phyloP scores from a whole-genome alignment of 1,284 basidiomycete species.

The Ganoderma leucocontextum region DNA sequence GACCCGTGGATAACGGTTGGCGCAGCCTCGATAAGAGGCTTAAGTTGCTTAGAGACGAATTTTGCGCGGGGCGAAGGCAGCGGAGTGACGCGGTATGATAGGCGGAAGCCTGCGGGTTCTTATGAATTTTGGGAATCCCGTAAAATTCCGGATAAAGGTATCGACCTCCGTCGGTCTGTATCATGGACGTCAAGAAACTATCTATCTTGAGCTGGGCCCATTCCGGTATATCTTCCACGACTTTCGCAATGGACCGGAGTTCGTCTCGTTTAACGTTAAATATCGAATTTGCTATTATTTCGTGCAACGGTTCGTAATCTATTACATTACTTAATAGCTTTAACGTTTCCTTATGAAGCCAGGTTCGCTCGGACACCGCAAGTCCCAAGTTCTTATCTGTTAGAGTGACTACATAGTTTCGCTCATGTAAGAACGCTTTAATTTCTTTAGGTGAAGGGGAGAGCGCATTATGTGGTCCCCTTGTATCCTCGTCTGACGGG shows the following conservation, averaged over 20 bases:
- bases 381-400: not conserved
- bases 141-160: not conserved
- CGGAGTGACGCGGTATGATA: no score
- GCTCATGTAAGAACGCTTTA: not conserved
- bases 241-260: not conserved
- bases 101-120: no score
- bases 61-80: no score
- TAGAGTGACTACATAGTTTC: not conserved
- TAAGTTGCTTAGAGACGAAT: no score
- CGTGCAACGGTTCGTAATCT: not conserved
- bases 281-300: not conserved
- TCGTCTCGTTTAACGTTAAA: not conserved
- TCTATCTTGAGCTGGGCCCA: not conserved
- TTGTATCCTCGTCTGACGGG: not conserved
- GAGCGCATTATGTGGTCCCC: not conserved
- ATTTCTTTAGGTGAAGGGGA: not conserved
- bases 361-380: not conserved
- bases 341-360: not conserved
- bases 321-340: not conserved
- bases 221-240: not conserved
- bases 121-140: no score
- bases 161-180: no score
- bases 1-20: no score
- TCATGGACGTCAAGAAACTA: not conserved
- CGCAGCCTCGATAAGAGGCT: no score